These are phyloP conservation scores for Bromus sterilis DNA, from an alignment of 176 grass and related monocot genomes.

Conservation along the genomic window DNA sequence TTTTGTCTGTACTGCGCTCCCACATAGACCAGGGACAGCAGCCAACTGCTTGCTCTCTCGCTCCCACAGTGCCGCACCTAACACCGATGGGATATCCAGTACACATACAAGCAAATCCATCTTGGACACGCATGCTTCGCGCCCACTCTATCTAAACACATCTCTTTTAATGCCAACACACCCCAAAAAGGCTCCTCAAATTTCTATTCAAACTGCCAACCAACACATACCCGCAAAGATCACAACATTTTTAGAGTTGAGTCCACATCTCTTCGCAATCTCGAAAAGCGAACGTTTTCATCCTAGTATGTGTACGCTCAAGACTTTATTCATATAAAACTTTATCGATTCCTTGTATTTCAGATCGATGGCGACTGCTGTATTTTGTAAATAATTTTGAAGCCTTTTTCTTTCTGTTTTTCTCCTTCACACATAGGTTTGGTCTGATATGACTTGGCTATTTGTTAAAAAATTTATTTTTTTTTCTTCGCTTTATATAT, in stretches of 20 bases:
- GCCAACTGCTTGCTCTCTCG: neutral
- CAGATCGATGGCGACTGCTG: too few species aligned
- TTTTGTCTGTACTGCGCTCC: neutral
- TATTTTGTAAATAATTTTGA: too few species aligned
- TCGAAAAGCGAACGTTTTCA: too few species aligned
- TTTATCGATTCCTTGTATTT: too few species aligned
- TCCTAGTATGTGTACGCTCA: too few species aligned
- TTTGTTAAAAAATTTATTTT: too few species aligned
- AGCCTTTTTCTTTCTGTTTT: too few species aligned
- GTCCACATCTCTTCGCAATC: too few species aligned
- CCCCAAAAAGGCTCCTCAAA: neutral
- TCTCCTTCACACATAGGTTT: too few species aligned
- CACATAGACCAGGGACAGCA: neutral
- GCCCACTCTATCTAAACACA: neutral
- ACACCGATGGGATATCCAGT: slow-evolving; percentile 11
- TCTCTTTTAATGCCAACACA: neutral
- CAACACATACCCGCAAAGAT: neutral
- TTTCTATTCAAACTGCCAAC: neutral
- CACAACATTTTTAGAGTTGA: neutral
- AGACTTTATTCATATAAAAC: too few species aligned
- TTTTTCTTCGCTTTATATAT: too few species aligned
- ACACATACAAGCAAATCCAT: neutral
- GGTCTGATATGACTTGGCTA: too few species aligned
- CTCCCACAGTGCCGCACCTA: slow-evolving; percentile 3
- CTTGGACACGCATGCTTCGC: neutral